These are phyloP conservation scores for Mucor circinelloides DNA, from an alignment of 371 early-diverging fungal species.

Conservation along the genomic window DNA sequence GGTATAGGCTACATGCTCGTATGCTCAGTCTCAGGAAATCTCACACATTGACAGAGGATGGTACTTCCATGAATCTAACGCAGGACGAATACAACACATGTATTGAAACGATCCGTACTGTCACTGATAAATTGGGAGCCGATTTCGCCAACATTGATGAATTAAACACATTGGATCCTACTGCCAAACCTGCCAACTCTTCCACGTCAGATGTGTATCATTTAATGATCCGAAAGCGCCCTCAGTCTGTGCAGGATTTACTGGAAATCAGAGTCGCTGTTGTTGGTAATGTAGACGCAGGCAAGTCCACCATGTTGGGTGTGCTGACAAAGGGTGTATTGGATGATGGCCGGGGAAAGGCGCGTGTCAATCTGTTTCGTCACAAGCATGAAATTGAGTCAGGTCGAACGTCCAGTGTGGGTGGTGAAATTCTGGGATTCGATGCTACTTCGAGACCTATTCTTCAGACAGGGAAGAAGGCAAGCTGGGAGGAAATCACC, in stretches of 20 bases:
- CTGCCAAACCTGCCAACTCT: background rate
- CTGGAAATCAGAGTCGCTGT: constrained; percentile 89
- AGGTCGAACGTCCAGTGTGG: constrained; percentile 91
- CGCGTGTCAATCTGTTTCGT: constrained; percentile 86
- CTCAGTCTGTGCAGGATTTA: constrained; percentile 73
- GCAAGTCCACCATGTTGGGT: constrained; percentile 85
- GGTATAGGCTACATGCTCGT: constrained; percentile 50
- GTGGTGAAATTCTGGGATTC: constrained; percentile 89
- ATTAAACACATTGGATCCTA: constrained; percentile 24
- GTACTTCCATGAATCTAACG: constrained; percentile 66
- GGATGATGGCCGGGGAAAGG: constrained; percentile 94
- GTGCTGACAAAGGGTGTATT: constrained; percentile 87
- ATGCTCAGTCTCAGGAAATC: background rate
- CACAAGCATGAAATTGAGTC: constrained; percentile 94
- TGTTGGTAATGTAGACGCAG: constrained; percentile 87
- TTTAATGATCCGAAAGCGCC: constrained; percentile 72
- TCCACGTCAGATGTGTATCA: constrained; percentile 31
- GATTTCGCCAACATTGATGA: constrained; percentile 71
- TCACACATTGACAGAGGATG: constrained; percentile 58
- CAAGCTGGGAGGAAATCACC: constrained; percentile 84
- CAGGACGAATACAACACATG: constrained; percentile 60
- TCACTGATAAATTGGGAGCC: constrained; percentile 56
- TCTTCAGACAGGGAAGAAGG: constrained; percentile 50
- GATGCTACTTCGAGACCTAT: constrained; percentile 63
- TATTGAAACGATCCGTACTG: constrained; percentile 45